Conservation (phyloP, 148 eudicot species). For the Rhododendron griersonianum region DNA sequence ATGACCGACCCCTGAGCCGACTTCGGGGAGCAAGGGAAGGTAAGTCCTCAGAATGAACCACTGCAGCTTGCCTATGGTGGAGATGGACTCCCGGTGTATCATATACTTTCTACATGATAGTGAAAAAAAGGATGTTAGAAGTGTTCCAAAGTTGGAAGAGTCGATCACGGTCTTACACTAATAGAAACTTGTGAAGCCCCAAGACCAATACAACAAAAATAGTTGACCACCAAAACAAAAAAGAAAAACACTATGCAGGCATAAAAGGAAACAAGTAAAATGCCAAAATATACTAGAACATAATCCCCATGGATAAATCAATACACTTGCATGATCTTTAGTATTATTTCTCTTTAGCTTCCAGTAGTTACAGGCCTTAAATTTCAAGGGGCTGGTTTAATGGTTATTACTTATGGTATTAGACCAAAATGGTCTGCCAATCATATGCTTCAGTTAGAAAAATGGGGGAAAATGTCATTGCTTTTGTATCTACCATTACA, state of each 20-base stretch:
- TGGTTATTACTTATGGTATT: background rate
- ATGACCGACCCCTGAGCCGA: constrained; percentile 80
- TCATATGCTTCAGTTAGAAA: background rate
- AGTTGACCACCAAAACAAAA: background rate
- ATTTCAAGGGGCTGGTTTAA: background rate
- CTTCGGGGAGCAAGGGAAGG: constrained; percentile 86
- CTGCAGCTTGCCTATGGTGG: constrained; percentile 98
- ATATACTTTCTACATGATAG: constrained; percentile 59
- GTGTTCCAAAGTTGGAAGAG: background rate
- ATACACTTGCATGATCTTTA: background rate
- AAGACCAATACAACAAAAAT: background rate
- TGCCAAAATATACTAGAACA: background rate
- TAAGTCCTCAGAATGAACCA: constrained; percentile 78
- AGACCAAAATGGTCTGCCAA: background rate
- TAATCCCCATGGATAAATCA: background rate
- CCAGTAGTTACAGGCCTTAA: background rate
- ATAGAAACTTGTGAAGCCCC: no score
- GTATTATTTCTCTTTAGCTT: background rate
- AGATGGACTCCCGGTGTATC: constrained; percentile 99
- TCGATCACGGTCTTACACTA: background rate
- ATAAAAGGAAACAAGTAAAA: background rate
- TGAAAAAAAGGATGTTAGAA: constrained; percentile 3
- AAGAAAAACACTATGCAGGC: background rate
- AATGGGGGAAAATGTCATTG: background rate
- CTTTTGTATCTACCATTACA: background rate